Percentiles rank a stretch among this genome's conserved stretches.
These are phyloP conservation scores for Fusarium torreyae DNA, from an alignment of 2,329 filamentous ascomycete genomes.

Conservation along the genomic window DNA sequence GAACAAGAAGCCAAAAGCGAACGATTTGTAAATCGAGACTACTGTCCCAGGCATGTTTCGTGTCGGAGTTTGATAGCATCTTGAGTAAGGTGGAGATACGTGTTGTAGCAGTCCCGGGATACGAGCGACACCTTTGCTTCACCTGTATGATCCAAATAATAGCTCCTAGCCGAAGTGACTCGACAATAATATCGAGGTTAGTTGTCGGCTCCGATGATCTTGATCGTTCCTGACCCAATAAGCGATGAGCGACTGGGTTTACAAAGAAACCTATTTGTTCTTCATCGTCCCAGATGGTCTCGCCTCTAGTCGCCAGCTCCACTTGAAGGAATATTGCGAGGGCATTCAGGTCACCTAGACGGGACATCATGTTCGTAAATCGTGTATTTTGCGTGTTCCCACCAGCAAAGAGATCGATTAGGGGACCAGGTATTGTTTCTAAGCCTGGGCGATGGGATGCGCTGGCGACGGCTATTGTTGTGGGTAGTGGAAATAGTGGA, in stretches of 20 bases:
- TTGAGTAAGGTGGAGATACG: slow-evolving; percentile 8
- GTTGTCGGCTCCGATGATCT: background rate
- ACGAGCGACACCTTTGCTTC: slow-evolving; percentile 21
- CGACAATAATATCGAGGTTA: background rate
- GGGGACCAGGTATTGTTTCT: slow-evolving; percentile 4
- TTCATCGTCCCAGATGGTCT: slow-evolving; percentile 15
- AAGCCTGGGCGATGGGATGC: slow-evolving; percentile 3
- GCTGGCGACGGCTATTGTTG: background rate
- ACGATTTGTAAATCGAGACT: background rate
- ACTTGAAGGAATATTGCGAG: background rate
- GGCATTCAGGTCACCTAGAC: slow-evolving; percentile 12
- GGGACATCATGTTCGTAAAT: background rate
- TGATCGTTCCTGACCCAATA: background rate
- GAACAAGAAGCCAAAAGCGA: slow-evolving; percentile 20
- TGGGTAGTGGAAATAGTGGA: slow-evolving; percentile 12
- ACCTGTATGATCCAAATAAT: slow-evolving; percentile 20
- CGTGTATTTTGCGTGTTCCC: background rate
- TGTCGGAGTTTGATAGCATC: background rate
- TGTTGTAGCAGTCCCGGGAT: slow-evolving; percentile 19
- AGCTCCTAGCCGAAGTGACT: slow-evolving; percentile 18
- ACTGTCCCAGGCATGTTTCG: background rate
- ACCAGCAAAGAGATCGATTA: background rate
- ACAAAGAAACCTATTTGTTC: slow-evolving; percentile 6
- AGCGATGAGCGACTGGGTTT: slow-evolving; percentile 4
- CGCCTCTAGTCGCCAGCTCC: background rate